A percentile compares a stretch with the other conserved stretches of the same genome.
Evolutionary conservation across 23 red algal species (phyloP).

Genomic region (Chondrus crispus): DNA sequence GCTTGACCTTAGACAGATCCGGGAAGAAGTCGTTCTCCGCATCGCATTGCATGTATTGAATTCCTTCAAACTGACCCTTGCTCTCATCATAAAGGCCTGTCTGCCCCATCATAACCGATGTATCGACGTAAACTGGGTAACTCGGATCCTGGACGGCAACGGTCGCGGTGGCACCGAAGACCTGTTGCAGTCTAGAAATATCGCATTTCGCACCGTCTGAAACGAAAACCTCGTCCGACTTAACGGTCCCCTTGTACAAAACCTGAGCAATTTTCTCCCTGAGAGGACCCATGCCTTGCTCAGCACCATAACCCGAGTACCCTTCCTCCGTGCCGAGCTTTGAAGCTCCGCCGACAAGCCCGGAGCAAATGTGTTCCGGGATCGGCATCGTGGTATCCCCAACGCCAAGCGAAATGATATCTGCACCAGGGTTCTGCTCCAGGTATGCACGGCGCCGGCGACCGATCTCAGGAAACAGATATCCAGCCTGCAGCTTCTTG

Average conservation of each 20-base stretch:
- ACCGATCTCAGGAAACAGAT: constrained; percentile 98
- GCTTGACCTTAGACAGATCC: constrained; percentile 61
- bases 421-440: constrained; percentile 66
- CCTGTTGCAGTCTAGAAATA: constrained; percentile 85
- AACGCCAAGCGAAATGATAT: constrained; percentile 91
- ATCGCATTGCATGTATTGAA: constrained; percentile 94
- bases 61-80: constrained; percentile 77
- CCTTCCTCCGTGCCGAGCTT: constrained; percentile 78
- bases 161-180: constrained; percentile 77
- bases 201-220: constrained; percentile 98
- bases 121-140: constrained; percentile 99
- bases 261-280: constrained; percentile 73
- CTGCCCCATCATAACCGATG: constrained; percentile 91
- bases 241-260: constrained; percentile 70
- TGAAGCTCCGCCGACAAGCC: constrained; percentile 60
- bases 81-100: constrained; percentile 50
- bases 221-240: constrained; percentile 91
- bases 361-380: constrained; percentile 71
- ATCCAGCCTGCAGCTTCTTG: constrained; percentile 93
- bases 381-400: constrained; percentile 97
- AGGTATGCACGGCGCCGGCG: constrained; percentile 75
- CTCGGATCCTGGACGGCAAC: constrained; percentile 98
- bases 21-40: constrained; percentile 97
- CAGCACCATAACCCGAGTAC: constrained; percentile 92
- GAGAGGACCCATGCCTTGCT: constrained; percentile 65